A percentile compares a stretch with the other conserved stretches of the same genome.
Conservation (phyloP, 192 early-diverging fungal genomes). For the Coemansia sp. region DNA sequence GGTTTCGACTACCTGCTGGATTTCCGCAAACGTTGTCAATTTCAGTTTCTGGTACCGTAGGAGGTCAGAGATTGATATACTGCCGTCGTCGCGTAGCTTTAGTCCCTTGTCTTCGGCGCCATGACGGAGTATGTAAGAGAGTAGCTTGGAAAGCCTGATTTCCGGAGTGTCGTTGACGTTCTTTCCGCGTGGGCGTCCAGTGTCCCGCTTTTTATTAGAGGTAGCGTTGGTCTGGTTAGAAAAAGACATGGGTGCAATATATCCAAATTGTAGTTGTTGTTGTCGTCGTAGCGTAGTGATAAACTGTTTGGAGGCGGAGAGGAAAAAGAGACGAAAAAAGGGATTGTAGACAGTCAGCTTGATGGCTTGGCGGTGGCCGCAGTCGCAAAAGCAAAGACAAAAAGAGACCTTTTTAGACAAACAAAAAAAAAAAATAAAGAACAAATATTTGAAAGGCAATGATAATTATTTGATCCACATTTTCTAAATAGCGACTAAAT, state of each 20-base stretch:
- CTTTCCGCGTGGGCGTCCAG: not conserved
- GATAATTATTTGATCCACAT: not conserved
- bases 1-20: constrained; percentile 65
- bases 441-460: not conserved
- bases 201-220: not conserved
- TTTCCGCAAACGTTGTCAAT: constrained; percentile 57
- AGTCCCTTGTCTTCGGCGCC: constrained; percentile 77
- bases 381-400: not conserved
- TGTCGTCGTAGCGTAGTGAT: not conserved
- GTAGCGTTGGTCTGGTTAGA: not conserved
- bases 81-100: constrained; percentile 73
- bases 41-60: constrained; percentile 60
- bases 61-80: constrained; percentile 66
- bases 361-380: not conserved
- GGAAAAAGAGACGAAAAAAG: not conserved
- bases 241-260: not conserved
- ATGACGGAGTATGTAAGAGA: constrained; percentile 85
- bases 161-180: constrained; percentile 36
- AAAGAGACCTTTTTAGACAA: no score
- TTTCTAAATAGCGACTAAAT: not conserved
- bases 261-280: not conserved
- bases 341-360: not conserved
- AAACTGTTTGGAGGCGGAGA: not conserved
- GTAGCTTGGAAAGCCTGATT: constrained; percentile 67
- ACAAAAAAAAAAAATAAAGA: not conserved